A percentile compares a stretch with the other conserved stretches of the same genome.
Evolutionary conservation across 2,329 filamentous ascomycete genomes (phyloP).

Genomic region (Elsinoe ampelina): DNA sequence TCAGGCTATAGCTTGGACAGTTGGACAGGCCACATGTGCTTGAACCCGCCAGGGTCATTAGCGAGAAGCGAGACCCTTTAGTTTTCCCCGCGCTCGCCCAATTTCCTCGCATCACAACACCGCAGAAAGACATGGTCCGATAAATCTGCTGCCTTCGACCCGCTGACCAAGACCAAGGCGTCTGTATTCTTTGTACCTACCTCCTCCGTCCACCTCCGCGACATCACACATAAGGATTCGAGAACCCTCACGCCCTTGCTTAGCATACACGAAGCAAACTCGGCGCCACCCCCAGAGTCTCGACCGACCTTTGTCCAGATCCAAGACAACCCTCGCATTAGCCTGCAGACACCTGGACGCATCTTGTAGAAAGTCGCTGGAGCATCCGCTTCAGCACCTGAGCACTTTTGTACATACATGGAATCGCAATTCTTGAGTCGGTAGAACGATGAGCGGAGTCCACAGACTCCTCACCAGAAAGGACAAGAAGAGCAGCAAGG

Average conservation of each 20-base stretch:
- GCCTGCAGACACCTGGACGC: not conserved
- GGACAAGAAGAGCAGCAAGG: slow-evolving; percentile 42
- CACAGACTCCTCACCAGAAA: slow-evolving; percentile 62
- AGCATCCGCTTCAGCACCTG: not conserved
- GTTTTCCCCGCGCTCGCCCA: slow-evolving; percentile 8
- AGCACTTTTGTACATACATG: not conserved
- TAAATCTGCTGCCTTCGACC: not conserved
- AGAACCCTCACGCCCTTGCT: not conserved
- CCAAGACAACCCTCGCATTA: not conserved
- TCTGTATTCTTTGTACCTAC: not conserved
- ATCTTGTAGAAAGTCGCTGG: not conserved
- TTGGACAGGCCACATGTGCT: slow-evolving; percentile 1
- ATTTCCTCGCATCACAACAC: slow-evolving; percentile 9
- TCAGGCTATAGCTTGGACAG: not conserved
- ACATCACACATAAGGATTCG: not conserved
- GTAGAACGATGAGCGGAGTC: slow-evolving; percentile 38
- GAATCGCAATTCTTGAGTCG: slow-evolving; percentile 13
- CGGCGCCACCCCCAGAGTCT: not conserved
- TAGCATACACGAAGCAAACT: not conserved
- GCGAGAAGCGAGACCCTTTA: not conserved
- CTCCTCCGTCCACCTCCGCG: not conserved
- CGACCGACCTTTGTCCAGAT: not conserved
- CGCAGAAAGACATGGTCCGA: not conserved
- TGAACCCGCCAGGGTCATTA: not conserved
- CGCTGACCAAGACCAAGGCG: slow-evolving; percentile 9